Conservation (phyloP, 2,329 filamentous ascomycete genomes). For the Phialocephala subalpina region DNA sequence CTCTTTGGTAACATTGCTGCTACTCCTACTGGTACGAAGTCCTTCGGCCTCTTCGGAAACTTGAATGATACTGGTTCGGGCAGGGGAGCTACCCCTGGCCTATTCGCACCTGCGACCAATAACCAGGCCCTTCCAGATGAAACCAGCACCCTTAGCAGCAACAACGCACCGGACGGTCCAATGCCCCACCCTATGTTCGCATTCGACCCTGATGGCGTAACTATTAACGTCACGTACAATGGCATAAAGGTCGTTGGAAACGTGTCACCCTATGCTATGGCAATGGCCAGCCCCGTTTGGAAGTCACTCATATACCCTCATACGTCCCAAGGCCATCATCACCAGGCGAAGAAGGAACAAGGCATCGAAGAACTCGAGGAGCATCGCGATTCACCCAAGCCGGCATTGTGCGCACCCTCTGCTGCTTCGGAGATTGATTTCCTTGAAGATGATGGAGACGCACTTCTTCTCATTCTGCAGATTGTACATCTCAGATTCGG, state of each 20-base stretch:
- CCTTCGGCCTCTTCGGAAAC: too few relatives aligned
- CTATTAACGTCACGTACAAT: background rate
- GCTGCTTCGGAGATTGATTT: slow-evolving; percentile 13
- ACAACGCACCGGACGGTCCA: too few relatives aligned
- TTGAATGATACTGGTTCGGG: too few relatives aligned
- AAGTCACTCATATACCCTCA: background rate
- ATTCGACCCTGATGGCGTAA: background rate
- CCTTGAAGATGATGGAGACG: slow-evolving; percentile 17
- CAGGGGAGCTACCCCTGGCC: too few relatives aligned
- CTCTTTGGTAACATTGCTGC: background rate
- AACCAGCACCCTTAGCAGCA: too few relatives aligned
- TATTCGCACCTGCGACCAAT: too few relatives aligned
- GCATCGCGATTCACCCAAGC: background rate
- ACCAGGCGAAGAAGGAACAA: background rate
- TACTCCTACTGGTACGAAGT: too few relatives aligned
- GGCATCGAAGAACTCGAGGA: too few relatives aligned
- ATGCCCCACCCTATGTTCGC: background rate
- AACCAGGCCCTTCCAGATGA: too few relatives aligned
- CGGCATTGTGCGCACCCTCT: background rate
- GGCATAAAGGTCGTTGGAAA: background rate
- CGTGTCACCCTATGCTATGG: background rate
- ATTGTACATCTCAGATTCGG: slow-evolving; percentile 24
- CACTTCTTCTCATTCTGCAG: slow-evolving; percentile 20
- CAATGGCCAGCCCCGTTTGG: background rate
- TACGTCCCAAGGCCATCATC: background rate